Base-by-base conservation (phyloP, 148 eudicot species). In the Oxyria digyna region DNA sequence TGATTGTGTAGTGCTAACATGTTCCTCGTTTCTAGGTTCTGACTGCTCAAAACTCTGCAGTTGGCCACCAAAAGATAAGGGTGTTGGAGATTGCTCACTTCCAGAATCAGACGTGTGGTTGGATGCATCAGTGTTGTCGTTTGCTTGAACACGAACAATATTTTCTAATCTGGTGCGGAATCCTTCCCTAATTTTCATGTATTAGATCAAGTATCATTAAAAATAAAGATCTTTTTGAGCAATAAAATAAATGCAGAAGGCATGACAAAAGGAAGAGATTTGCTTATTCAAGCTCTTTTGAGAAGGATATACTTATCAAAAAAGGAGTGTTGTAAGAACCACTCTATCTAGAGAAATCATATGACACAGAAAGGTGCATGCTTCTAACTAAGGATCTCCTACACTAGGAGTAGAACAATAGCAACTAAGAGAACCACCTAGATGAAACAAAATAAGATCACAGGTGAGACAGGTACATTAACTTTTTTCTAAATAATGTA, bases 111-210 rank as follows among this genome's bases (percentile, higher is more conserved):
- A 43, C 70, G 74, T 76, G 23, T 49, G 76, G 77, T 77, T 72
- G 73, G 83, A 69, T 57, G 74, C 73, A 42, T 86, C 87, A 71
- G 80, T 71, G 79, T 69, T 72, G 74, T 81, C 85, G 76, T 80
- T 81, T 69, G 76, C 96, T 80, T 83, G 96, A 78, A 81, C 83
- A 71, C 78, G 90, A 74, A 87, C 86, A 50, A 78, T 83, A 69
- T 72, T 80, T 73, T 90, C 93, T 74, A 85, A 78, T 74, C 87
- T 81, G 74, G 85, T 81, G 72, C 84, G 92, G 67, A 88, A 82
- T 68, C 93, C 98, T 62, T 92, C 89, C 87, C 98, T 92, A 78
- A 64, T 73, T 29, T 50, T 73, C 41, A 66, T 12, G 42, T 6
- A 26, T 43, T 42, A 27, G 9, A 21, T 67, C 37, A 59, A 59